Evolutionary conservation across 2,329 filamentous ascomycete species (phyloP), one percentile per base, ranked within the genome.

Genomic region (Fonsecaea nubica): DNA sequence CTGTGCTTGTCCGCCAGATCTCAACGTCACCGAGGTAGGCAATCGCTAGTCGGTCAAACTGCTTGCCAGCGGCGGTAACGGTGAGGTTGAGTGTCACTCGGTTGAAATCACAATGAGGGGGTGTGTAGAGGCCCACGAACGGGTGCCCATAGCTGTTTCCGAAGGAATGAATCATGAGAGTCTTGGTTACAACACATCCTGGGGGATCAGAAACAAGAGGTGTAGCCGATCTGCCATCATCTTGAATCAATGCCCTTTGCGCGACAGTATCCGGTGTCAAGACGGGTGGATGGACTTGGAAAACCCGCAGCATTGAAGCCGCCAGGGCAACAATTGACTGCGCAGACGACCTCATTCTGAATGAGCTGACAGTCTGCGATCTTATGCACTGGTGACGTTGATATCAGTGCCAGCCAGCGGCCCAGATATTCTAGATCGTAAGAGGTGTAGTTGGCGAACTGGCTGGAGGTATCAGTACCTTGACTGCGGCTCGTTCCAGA

Each of bases 1-100:
- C 57, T 10, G 57, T 59, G 42, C 57, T 59, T 9, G 57, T 59
- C 13, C 57, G 57, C 57, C 57, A 59, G 42, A 59, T 32, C 45
- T 59, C 57, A 35, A 59, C 18, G 15, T 59, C 57, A 18, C 40
- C 57, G 15, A 59, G 18, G 13, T 59, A 59, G 4, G 42, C 57
- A 9, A 59, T n/a, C 18, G 57, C 57, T 4, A 59, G 42, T 6
- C 57, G 57, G 25, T 59, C 57, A 13, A 59, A 59, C 6, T 59
- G 57, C 18, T 45, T 59, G 25, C 57, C 57, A 13, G 57, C 42
- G 7, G 57, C 57, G 42, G 32, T 45, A 3, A 59, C 57, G 7
- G 57, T 59, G 57, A 59, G 57, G 13, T 59, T 59, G 32, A 59
- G 40, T 9, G 57, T 50, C n/a, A 59, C n/a, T 15, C 35, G 40